phyloP scores from a whole-genome alignment of 169 alveolate species.

The Cyclospora cayetanensis region DNA sequence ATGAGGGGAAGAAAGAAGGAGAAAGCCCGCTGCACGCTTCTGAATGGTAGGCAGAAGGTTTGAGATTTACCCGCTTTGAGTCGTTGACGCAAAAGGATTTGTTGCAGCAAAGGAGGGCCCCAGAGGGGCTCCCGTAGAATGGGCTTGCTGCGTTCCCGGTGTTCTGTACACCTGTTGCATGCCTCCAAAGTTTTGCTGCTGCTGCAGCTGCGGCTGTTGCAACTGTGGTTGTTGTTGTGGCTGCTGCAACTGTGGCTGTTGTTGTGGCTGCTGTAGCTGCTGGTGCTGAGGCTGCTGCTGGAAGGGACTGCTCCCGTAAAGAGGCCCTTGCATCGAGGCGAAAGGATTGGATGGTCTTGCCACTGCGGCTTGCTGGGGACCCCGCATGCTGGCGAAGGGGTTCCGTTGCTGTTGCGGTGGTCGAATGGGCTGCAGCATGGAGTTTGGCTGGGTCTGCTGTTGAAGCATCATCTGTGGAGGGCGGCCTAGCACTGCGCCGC shows the following conservation, averaged over 20 bases:
- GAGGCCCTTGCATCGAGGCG: slow-evolving; percentile 38
- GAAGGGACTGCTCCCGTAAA: slow-evolving; percentile 33
- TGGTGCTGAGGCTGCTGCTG: slow-evolving; percentile 30
- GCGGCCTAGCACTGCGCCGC: slow-evolving; percentile 2
- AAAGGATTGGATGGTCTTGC: slow-evolving; percentile 52
- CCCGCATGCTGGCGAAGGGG: slow-evolving; percentile 62
- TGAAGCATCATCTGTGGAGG: slow-evolving; percentile 49
- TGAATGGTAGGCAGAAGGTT: neutral
- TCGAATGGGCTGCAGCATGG: slow-evolving; percentile 7
- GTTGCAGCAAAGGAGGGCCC: slow-evolving; percentile 24
- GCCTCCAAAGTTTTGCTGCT: slow-evolving; percentile 35
- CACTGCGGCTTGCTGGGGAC: slow-evolving; percentile 52
- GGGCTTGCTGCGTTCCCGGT: slow-evolving; percentile 1
- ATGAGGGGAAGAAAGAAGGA: neutral
- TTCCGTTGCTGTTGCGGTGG: slow-evolving; percentile 42
- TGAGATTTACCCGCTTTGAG: neutral
- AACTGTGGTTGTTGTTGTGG: slow-evolving; percentile 11
- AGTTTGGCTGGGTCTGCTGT: slow-evolving; percentile 35
- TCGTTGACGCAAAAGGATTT: slow-evolving; percentile 41
- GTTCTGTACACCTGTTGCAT: slow-evolving; percentile 31
- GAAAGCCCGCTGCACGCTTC: neutral
- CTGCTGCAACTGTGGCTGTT: neutral
- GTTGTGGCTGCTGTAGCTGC: too few relatives aligned
- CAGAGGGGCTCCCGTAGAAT: slow-evolving; percentile 6
- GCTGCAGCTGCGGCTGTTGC: slow-evolving; percentile 57